phyloP scores from a whole-genome alignment of 768 basidiomycete species.

The Pleurotus pulmonarius region DNA sequence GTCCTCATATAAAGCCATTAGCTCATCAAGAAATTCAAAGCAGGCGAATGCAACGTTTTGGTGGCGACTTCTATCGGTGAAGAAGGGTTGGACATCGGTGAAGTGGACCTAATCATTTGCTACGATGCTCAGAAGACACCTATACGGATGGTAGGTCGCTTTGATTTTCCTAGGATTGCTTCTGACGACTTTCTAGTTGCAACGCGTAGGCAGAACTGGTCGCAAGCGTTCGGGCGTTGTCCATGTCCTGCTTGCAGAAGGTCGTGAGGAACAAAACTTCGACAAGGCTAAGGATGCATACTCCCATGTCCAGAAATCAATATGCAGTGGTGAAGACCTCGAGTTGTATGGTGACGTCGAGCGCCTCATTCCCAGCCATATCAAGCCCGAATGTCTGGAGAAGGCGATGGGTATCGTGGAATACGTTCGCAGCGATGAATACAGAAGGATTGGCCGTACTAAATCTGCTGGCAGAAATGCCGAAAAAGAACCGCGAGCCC shows the following conservation, averaged over 20 bases:
- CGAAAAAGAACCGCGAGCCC: conserved; percentile 26
- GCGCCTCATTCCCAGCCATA: conserved; percentile 74
- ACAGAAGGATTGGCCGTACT: conserved; percentile 21
- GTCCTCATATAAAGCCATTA: conserved; percentile 24
- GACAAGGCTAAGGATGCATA: conserved; percentile 84
- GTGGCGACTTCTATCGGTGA: conserved; percentile 98
- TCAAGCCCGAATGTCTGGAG: conserved; percentile 76
- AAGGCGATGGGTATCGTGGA: conserved; percentile 80
- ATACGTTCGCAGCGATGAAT: conserved; percentile 49
- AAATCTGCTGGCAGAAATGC: conserved; percentile 28
- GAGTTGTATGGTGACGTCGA: conserved; percentile 93
- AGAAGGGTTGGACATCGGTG: conserved; percentile 97
- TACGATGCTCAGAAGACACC: conserved; percentile 97
- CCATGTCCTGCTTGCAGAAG: conserved; percentile 88
- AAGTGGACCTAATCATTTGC: conserved; percentile 92
- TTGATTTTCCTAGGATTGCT: neutral
- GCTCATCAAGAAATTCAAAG: conserved; percentile 86
- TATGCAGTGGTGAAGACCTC: conserved; percentile 79
- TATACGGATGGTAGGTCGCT: conserved; percentile 79
- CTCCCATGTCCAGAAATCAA: conserved; percentile 83
- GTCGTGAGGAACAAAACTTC: conserved; percentile 88
- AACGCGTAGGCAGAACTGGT: conserved; percentile 93
- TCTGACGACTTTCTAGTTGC: conserved; percentile 54
- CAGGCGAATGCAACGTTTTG: conserved; percentile 83
- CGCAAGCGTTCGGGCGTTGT: conserved; percentile 87